These are phyloP conservation scores for Diaporthe sp. DNA, from an alignment of 2,329 filamentous ascomycete genomes.

Conservation along the genomic window DNA sequence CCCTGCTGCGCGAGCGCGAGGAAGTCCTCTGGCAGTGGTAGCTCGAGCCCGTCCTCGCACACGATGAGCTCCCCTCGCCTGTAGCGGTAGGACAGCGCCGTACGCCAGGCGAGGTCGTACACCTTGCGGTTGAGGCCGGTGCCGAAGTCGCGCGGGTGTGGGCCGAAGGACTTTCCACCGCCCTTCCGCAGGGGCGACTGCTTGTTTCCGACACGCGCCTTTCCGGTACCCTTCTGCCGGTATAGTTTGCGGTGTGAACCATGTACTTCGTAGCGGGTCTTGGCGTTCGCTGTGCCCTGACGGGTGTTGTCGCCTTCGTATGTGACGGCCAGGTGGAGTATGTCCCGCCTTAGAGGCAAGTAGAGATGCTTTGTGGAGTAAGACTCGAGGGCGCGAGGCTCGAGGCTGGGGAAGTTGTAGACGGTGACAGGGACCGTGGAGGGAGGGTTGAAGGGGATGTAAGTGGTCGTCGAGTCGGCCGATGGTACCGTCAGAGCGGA, in stretches of 20 bases:
- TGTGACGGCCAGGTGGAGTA: slow-evolving; percentile 91
- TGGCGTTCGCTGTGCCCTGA: slow-evolving; percentile 86
- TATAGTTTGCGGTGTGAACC: slow-evolving; percentile 87
- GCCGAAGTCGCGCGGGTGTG: slow-evolving; percentile 90
- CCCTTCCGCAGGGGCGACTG: slow-evolving; percentile 87
- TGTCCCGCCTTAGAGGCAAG: slow-evolving; percentile 88
- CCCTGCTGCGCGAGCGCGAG: slow-evolving; percentile 53
- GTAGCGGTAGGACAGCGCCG: slow-evolving; percentile 92
- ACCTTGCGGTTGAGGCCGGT: slow-evolving; percentile 88
- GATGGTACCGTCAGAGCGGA: slow-evolving; percentile 40
- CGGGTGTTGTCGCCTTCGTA: slow-evolving; percentile 93
- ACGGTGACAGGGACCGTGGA: slow-evolving; percentile 84
- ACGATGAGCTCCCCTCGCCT: slow-evolving; percentile 88
- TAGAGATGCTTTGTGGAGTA: slow-evolving; percentile 88
- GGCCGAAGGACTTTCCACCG: slow-evolving; percentile 91
- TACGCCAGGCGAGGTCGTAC: slow-evolving; percentile 96
- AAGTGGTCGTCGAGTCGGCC: slow-evolving; percentile 29
- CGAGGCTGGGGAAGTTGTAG: slow-evolving; percentile 90
- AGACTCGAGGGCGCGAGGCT: slow-evolving; percentile 81
- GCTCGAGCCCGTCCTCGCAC: slow-evolving; percentile 82
- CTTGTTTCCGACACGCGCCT: slow-evolving; percentile 82
- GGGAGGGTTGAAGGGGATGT: slow-evolving; percentile 52
- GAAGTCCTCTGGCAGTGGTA: slow-evolving; percentile 69
- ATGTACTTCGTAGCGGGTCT: slow-evolving; percentile 85
- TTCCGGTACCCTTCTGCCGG: slow-evolving; percentile 88